A percentile compares a stretch with the other conserved stretches of the same genome.
Conservation (phyloP, 208 protist species). For the Leishmania tropica region DNA sequence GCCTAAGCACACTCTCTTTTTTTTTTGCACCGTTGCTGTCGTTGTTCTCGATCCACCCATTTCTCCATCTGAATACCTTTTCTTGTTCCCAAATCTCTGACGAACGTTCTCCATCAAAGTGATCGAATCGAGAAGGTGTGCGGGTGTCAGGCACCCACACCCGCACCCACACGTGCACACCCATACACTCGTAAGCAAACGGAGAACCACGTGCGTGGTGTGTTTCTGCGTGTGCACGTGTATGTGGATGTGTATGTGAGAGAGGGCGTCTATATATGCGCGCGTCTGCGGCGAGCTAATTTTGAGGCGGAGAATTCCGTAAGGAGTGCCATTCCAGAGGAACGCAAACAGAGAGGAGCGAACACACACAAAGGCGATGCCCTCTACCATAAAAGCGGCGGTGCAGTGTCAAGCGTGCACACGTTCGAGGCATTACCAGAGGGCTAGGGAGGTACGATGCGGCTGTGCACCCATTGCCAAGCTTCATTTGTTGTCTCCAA, state of each 20-base stretch:
- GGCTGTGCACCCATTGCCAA: too few relatives aligned
- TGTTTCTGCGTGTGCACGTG: neutral
- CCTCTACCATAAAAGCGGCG: neutral
- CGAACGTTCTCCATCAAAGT: neutral
- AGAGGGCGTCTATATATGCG: neutral
- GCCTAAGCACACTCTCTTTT: neutral
- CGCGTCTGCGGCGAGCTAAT: neutral
- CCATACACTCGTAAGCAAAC: neutral
- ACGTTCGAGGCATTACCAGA: neutral
- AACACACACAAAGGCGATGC: neutral
- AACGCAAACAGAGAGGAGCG: neutral
- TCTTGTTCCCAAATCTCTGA: neutral
- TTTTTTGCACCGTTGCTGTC: neutral
- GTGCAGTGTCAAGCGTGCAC: neutral
- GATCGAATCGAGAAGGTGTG: neutral
- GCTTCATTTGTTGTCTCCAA: neutral
- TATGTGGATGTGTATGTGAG: neutral
- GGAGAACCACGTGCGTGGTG: neutral
- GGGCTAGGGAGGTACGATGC: neutral
- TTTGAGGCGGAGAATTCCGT: neutral
- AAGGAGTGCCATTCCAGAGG: neutral
- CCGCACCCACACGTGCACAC: neutral
- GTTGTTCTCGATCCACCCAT: neutral
- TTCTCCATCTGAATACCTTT: neutral
- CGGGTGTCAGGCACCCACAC: neutral